These are phyloP conservation scores for Botryotinia calthae DNA, from an alignment of 2,329 filamentous ascomycete species.

Conservation along the genomic window DNA sequence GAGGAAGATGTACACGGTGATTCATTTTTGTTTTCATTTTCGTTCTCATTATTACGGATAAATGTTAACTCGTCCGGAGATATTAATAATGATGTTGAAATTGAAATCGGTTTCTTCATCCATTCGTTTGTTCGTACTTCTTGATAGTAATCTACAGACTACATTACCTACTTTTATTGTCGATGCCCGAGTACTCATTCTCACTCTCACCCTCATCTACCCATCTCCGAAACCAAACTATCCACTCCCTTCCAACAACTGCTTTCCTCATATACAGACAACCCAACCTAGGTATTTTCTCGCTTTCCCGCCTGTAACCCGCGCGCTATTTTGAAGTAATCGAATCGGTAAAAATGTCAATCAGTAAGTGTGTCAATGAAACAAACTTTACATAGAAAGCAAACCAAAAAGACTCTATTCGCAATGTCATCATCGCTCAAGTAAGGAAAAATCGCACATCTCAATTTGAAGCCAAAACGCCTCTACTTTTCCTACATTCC, in stretches of 20 bases:
- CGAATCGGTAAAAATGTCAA: not conserved
- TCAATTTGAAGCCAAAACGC: not conserved
- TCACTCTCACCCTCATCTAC: not conserved
- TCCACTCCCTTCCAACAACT: not conserved
- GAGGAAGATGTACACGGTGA: too few species aligned
- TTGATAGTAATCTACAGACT: not conserved
- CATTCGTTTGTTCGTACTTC: not conserved
- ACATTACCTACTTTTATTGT: not conserved
- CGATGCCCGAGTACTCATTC: too few species aligned
- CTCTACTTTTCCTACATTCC: not conserved
- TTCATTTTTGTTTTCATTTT: too few species aligned
- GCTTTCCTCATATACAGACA: not conserved
- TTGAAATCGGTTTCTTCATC: not conserved
- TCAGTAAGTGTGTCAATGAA: not conserved
- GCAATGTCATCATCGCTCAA: rapidly evolving
- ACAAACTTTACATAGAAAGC: too few species aligned
- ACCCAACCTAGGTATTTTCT: not conserved
- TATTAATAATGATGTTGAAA: too few species aligned
- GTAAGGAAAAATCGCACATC: not conserved
- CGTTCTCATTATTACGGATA: too few species aligned
- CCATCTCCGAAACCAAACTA: not conserved
- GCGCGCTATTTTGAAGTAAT: rapidly evolving
- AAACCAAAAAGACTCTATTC: not conserved
- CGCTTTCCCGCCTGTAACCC: not conserved
- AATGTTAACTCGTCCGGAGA: too few species aligned